phyloP scores from a whole-genome alignment of 108 stramenopile species.

The Stephanodiscus minutulus region DNA sequence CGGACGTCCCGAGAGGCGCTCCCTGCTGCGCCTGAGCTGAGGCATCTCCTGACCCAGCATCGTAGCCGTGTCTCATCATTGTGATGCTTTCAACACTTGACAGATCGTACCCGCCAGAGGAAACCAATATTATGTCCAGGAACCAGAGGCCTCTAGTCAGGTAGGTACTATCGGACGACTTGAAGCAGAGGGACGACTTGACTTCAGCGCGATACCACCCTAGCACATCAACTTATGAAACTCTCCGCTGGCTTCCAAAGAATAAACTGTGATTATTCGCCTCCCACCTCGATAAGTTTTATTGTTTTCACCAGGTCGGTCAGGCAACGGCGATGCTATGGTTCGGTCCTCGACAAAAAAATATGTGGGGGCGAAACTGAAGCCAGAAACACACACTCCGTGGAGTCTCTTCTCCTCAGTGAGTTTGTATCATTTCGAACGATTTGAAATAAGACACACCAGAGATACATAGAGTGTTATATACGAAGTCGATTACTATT shows the following conservation, averaged over 20 bases:
- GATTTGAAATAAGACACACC: not conserved
- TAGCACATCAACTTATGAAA: not conserved
- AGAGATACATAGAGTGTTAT: not conserved
- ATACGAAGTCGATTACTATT: not conserved
- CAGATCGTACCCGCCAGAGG: not conserved
- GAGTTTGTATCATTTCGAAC: no score
- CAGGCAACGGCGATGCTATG: constrained; percentile 8
- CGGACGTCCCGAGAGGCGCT: not conserved
- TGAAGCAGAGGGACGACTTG: not conserved
- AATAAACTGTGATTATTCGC: not conserved
- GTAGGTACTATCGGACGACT: not conserved
- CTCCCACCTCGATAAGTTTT: not conserved
- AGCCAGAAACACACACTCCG: not conserved
- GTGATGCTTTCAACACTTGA: not conserved
- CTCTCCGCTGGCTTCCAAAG: not conserved
- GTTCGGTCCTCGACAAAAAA: constrained; percentile 12
- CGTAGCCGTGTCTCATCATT: not conserved
- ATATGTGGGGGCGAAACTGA: not conserved
- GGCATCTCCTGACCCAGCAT: not conserved
- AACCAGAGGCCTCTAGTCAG: not conserved
- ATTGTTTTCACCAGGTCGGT: not conserved
- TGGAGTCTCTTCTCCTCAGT: no score
- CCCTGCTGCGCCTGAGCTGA: not conserved
- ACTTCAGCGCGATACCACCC: no score
- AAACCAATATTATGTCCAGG: not conserved